Base-by-base conservation (phyloP, 352 stramenopile genomes). In the Blastocystis sp. region DNA sequence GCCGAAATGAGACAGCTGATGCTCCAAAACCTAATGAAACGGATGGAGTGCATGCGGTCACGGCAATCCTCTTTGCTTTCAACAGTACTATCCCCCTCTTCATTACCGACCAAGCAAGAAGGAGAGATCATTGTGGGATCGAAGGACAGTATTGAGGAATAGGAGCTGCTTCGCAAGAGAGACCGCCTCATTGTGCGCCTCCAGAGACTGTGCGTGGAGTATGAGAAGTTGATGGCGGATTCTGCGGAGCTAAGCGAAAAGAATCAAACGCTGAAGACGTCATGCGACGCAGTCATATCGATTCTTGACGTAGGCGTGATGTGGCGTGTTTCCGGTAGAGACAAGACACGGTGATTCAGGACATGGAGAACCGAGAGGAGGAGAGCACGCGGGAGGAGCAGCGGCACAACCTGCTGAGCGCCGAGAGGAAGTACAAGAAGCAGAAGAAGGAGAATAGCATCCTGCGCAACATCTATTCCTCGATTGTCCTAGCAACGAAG, bases 391-490 rank as follows among this genome's bases (percentile, higher is more conserved):
- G 28, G 21, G 71, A 81, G 14, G 52, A 81, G 17, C 54, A 42
- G 48, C 48, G 43, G 3, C 52, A 54, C 6, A 38, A 64, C 3
- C 24, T 81, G 48, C 19, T 11, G 64, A 81, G 71, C 19, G 54
- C 54, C 10, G 28, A 63, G n/a, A 63, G 71, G 24, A 81, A 81
- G 43, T 81, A 81, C 43, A 54, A 81, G n/a, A 21, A 34, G 28
- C 71, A 81, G 21, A 24, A 54, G 4, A 57, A 21, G 3, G 40
- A 81, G 43, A 81, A 81, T 42, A 54, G 24, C 14, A 54, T 81
- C 17, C 43, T 81, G 10, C 48, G 71, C 6, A 81, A 81, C 24
- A 63, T 81, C 28, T 81, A 81, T 59, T 81, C 71, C 54, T 81
- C 71, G 3, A 45, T 81, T 1, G 71, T 81, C 10, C 48, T 81